Conservation (phyloP, 176 grass and related monocot genomes). For the Hyparrhenia diplandra region DNA sequence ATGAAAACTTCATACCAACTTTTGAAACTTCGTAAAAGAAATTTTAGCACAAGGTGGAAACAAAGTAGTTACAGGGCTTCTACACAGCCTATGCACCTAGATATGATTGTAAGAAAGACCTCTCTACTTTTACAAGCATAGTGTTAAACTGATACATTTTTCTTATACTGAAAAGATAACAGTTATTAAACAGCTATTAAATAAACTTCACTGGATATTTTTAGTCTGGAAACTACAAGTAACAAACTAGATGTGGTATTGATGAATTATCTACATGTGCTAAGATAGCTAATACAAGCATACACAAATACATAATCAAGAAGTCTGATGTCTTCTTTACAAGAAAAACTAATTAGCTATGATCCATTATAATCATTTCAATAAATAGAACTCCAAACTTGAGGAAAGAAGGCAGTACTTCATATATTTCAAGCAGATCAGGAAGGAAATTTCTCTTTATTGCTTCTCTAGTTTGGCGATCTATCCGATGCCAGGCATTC, state of each 20-base stretch:
- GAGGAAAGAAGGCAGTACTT: conserved; percentile 35
- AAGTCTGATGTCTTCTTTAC: background rate
- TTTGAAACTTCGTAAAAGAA: background rate
- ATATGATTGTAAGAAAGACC: background rate
- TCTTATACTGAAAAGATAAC: background rate
- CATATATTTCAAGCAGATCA: conserved; percentile 74
- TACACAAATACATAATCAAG: background rate
- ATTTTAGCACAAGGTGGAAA: background rate
- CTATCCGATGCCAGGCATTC: conserved; percentile 74
- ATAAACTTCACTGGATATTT: background rate
- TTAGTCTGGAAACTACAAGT: background rate
- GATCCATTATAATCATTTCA: background rate
- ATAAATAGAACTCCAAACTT: background rate
- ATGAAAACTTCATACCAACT: background rate
- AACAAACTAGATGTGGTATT: background rate
- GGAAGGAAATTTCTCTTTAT: conserved; percentile 73
- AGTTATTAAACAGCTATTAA: background rate
- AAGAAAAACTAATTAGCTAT: background rate
- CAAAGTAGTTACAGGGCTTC: background rate
- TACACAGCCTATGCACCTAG: background rate
- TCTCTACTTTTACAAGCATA: background rate
- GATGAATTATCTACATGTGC: background rate
- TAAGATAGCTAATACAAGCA: background rate
- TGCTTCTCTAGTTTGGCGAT: conserved; percentile 71
- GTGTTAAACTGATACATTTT: background rate